phyloP scores from a whole-genome alignment of 768 basidiomycete genomes.

The Suillus sp. region DNA sequence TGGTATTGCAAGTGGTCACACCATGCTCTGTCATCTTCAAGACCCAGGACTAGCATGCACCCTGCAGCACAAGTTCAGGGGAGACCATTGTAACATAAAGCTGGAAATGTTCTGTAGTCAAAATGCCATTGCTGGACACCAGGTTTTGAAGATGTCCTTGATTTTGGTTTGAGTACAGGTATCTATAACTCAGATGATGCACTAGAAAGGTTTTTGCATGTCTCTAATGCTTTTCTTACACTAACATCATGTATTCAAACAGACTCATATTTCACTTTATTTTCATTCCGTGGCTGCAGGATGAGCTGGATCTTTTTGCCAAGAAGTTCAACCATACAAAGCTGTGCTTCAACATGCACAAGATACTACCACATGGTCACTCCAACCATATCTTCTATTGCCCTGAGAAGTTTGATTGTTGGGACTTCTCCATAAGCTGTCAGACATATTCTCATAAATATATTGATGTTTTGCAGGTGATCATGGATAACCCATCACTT shows the following conservation, averaged over 20 bases:
- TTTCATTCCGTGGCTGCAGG: neutral
- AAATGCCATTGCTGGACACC: too few species aligned
- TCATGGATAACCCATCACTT: neutral
- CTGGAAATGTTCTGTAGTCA: too few species aligned
- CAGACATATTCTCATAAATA: neutral
- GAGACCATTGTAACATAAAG: too few species aligned
- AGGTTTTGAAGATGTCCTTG: too few species aligned
- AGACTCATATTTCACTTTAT: neutral
- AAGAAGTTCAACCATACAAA: neutral
- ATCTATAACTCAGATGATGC: neutral
- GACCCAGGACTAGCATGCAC: too few species aligned
- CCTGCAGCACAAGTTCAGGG: too few species aligned
- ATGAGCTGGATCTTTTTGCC: neutral
- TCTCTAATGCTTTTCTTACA: neutral
- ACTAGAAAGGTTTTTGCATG: neutral
- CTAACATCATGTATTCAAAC: neutral
- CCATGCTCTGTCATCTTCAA: too few species aligned
- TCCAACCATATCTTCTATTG: neutral
- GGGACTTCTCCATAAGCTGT: neutral
- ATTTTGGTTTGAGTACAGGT: too few species aligned
- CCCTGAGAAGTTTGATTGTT: neutral
- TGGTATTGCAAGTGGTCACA: too few species aligned
- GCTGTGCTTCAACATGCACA: neutral
- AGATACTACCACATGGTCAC: neutral
- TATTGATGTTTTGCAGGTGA: neutral